phyloP scores from a whole-genome alignment of 371 early-diverging fungal genomes.

The Mucor lusitanicus region DNA sequence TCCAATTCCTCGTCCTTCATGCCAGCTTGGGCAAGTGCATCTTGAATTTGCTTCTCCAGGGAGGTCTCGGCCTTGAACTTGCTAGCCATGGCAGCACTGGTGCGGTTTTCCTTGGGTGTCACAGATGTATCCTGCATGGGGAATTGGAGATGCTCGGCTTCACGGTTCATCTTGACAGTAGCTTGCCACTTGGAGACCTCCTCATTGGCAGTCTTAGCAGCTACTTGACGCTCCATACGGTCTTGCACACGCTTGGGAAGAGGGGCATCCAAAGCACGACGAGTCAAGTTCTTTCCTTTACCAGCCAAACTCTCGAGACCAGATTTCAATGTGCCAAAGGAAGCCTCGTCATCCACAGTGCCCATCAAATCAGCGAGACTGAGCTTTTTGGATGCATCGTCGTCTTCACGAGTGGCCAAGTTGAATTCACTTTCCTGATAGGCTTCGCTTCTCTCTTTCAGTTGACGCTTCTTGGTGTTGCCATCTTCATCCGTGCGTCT shows the following conservation, averaged over 20 bases:
- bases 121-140: conserved; percentile 44
- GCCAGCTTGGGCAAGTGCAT: conserved; percentile 68
- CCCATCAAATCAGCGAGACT: conserved; percentile 77
- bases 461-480: conserved; percentile 41
- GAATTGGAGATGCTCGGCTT: conserved; percentile 85
- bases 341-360: conserved; percentile 60
- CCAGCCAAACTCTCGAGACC: conserved; percentile 61
- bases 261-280: conserved; percentile 75
- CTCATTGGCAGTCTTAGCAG: conserved; percentile 78
- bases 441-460: conserved; percentile 70
- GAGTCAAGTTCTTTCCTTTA: conserved; percentile 47
- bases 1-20: conserved; percentile 78
- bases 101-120: conserved; percentile 28
- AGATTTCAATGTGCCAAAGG: conserved; percentile 64
- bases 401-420: conserved; percentile 53
- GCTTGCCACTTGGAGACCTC: conserved; percentile 85
- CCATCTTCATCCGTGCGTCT: conserved; percentile 43
- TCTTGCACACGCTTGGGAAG: conserved; percentile 83
- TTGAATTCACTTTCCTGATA: conserved; percentile 82
- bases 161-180: conserved; percentile 80
- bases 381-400: conserved; percentile 56
- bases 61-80: conserved; percentile 62
- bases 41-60: conserved; percentile 83
- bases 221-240: conserved; percentile 82
- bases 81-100: conserved; percentile 59